Evolutionary conservation across 2,329 filamentous ascomycete genomes (phyloP).

Genomic region (Chaetomiaceae sp.): DNA sequence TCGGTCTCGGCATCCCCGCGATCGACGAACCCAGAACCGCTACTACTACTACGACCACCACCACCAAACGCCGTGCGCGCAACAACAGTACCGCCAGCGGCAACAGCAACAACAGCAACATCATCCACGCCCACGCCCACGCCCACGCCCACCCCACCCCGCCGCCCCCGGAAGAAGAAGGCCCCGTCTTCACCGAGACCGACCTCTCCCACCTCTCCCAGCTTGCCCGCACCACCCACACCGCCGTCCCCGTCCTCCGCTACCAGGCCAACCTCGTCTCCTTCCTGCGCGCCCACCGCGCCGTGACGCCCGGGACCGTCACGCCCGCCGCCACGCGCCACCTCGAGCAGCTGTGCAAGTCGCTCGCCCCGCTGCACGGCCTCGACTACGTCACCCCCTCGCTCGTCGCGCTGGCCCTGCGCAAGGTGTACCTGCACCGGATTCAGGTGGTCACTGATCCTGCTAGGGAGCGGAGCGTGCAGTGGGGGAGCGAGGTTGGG

Average conservation of each 20-base stretch:
- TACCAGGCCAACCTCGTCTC: slow-evolving; percentile 86
- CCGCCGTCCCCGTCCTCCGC: slow-evolving; percentile 72
- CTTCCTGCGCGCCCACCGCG: slow-evolving; percentile 83
- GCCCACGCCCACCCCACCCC: background rate
- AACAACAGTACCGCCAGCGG: slow-evolving; percentile 3
- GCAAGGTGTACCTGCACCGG: slow-evolving; percentile 84
- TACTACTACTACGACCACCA: no score
- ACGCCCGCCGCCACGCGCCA: slow-evolving; percentile 75
- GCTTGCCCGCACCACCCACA: slow-evolving; percentile 53
- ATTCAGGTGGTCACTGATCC: slow-evolving; percentile 62
- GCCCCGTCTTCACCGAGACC: slow-evolving; percentile 32
- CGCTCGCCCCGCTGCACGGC: slow-evolving; percentile 75
- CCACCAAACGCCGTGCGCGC: background rate
- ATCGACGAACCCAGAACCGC: background rate
- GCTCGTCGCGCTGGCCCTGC: slow-evolving; percentile 73
- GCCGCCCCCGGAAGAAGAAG: slow-evolving; percentile 14
- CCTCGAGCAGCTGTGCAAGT: slow-evolving; percentile 64
- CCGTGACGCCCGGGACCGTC: slow-evolving; percentile 67
- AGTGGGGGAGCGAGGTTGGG: slow-evolving; percentile 79
- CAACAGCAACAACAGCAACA: slow-evolving; percentile 5
- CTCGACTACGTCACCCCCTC: slow-evolving; percentile 79
- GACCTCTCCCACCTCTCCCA: slow-evolving; percentile 58
- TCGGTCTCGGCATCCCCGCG: background rate
- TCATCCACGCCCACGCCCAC: background rate
- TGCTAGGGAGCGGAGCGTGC: slow-evolving; percentile 76